Evolutionary conservation across 176 grass and related monocot species (phyloP).

Genomic region (Carex littledalei): DNA sequence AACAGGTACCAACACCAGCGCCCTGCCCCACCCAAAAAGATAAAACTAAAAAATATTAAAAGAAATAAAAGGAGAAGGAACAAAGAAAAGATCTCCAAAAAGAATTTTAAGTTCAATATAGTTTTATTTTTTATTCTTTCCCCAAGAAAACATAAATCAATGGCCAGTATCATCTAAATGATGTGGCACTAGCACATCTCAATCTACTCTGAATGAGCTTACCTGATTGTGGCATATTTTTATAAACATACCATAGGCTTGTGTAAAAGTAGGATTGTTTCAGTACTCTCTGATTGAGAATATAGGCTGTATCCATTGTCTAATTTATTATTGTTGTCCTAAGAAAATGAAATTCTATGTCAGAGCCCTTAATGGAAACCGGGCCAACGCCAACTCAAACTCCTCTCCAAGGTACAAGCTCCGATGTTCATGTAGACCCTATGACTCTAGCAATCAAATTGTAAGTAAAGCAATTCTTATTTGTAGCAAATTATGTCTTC

Average conservation of each 20-base stretch:
- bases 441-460: conserved; percentile 54
- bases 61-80: background rate
- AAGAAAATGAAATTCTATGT: conserved; percentile 7
- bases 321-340: background rate
- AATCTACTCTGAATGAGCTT: background rate
- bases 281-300: background rate
- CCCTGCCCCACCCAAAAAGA: background rate
- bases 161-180: background rate
- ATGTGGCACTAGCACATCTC: background rate
- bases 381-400: conserved; percentile 71
- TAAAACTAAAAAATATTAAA: background rate
- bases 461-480: conserved; percentile 26
- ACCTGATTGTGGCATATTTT: background rate
- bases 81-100: background rate
- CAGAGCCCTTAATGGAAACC: conserved; percentile 73
- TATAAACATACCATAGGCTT: background rate
- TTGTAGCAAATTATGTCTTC: background rate
- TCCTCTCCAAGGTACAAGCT: conserved; percentile 26
- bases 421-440: conserved; percentile 24
- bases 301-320: background rate
- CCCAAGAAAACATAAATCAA: conserved; percentile 1
- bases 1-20: conserved; percentile 1
- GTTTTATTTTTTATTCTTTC: conserved; percentile 3
- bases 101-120: background rate
- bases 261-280: background rate